Conservation (phyloP, 1,139 yeast species). For the Sugiyamaella neomexicana region DNA sequence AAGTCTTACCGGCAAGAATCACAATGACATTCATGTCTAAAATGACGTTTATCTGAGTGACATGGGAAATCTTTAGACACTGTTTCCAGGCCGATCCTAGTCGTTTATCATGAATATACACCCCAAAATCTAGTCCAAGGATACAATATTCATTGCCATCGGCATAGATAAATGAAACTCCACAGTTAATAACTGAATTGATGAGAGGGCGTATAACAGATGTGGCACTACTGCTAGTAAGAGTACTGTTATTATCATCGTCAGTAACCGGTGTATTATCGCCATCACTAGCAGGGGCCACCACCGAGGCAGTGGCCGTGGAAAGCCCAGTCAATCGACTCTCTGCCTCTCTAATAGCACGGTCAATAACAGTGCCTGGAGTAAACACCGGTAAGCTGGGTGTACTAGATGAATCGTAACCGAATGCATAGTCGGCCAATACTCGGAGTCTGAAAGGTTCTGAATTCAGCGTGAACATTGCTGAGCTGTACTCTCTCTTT, state of each 20-base stretch:
- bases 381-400: slow-evolving; percentile 64
- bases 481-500: slow-evolving; percentile 52
- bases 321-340: neutral
- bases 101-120: slow-evolving; percentile 43
- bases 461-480: slow-evolving; percentile 44
- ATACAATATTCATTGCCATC: slow-evolving; percentile 43
- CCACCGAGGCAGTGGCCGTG: neutral
- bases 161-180: slow-evolving; percentile 40
- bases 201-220: slow-evolving; percentile 34
- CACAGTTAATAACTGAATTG: slow-evolving; percentile 39
- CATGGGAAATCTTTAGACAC: slow-evolving; percentile 54
- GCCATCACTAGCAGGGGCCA: neutral
- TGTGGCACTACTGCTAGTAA: neutral
- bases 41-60: slow-evolving; percentile 63
- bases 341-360: slow-evolving; percentile 40
- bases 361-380: slow-evolving; percentile 62
- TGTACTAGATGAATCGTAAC: slow-evolving; percentile 53
- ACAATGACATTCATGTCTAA: slow-evolving; percentile 59
- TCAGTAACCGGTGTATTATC: neutral
- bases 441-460: slow-evolving; percentile 54
- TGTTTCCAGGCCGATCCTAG: slow-evolving; percentile 53
- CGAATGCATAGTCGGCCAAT: slow-evolving; percentile 62
- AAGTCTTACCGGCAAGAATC: slow-evolving; percentile 56
- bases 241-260: neutral
- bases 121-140: slow-evolving; percentile 50